A percentile compares a stretch with the other conserved stretches of the same genome.
phyloP scores from a whole-genome alignment of 2,329 filamentous ascomycete genomes.

The Sclerotinia subarctica region DNA sequence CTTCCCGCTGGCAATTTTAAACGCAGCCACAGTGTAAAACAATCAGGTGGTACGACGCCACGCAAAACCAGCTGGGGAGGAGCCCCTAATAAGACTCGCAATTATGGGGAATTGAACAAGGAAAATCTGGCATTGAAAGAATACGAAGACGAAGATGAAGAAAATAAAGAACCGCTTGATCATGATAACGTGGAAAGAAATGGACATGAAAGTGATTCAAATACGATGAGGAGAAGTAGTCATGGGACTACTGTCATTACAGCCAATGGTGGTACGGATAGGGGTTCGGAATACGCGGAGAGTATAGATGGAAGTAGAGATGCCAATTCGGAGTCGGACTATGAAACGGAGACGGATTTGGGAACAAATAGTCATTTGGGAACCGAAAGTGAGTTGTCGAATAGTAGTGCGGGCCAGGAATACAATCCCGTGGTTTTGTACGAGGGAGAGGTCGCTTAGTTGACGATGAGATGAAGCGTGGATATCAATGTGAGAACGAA shows the following conservation, averaged over 20 bases:
- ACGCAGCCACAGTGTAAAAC: constrained; percentile 75
- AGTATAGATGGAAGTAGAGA: constrained; percentile 33
- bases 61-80: constrained; percentile 71
- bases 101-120: constrained; percentile 55
- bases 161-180: constrained; percentile 17
- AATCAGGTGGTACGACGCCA: constrained; percentile 48
- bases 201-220: constrained; percentile 30
- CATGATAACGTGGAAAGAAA: constrained; percentile 24
- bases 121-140: constrained; percentile 63
- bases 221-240: constrained; percentile 37
- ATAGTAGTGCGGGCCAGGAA: constrained; percentile 16
- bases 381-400: constrained; percentile 19
- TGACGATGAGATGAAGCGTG: background rate
- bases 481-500: background rate
- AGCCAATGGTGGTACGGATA: constrained; percentile 32
- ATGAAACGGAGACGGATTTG: constrained; percentile 25
- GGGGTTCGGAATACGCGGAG: constrained; percentile 36
- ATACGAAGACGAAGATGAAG: constrained; percentile 49
- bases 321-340: constrained; percentile 24
- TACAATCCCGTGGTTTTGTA: constrained; percentile 29
- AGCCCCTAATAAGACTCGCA: constrained; percentile 32
- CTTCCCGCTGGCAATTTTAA: constrained; percentile 60
- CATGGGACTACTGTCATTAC: constrained; percentile 35
- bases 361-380: constrained; percentile 8
- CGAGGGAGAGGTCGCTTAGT: constrained; percentile 27